A percentile compares a stretch with the other conserved stretches of the same genome.
These are phyloP conservation scores for Leccinum truebloodii DNA, from an alignment of 768 basidiomycete species.

Conservation along the genomic window DNA sequence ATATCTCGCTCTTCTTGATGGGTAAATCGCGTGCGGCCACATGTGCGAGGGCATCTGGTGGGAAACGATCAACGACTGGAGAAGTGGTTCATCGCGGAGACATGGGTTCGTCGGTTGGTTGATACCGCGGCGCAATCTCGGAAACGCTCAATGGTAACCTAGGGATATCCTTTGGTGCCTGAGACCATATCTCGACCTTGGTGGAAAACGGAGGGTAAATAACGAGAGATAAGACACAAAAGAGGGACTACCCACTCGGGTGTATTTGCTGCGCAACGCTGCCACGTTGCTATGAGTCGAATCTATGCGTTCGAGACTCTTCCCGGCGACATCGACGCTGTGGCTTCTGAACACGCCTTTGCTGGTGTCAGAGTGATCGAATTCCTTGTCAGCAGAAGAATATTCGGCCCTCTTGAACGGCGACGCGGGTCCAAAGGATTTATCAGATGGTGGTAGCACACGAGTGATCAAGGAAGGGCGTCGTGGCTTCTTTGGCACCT, in stretches of 20 bases:
- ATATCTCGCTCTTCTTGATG: slow-evolving; percentile 27
- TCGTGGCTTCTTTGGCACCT: slow-evolving; percentile 14
- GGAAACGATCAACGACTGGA: slow-evolving; percentile 33
- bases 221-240: not conserved
- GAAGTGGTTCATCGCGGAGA: slow-evolving; percentile 43
- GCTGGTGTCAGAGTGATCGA: slow-evolving; percentile 29
- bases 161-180: slow-evolving; percentile 61
- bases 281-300: slow-evolving; percentile 63
- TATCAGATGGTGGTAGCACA: slow-evolving; percentile 18
- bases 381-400: slow-evolving; percentile 33
- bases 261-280: slow-evolving; percentile 66
- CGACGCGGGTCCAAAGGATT: slow-evolving; percentile 13
- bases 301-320: slow-evolving; percentile 49
- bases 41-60: slow-evolving; percentile 18
- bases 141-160: slow-evolving; percentile 64
- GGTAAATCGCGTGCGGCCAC: slow-evolving; percentile 15
- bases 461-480: slow-evolving; percentile 25
- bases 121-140: slow-evolving; percentile 64
- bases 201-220: slow-evolving; percentile 3
- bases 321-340: slow-evolving; percentile 34
- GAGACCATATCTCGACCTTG: slow-evolving; percentile 54
- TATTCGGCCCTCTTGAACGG: slow-evolving; percentile 24
- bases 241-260: slow-evolving; percentile 47
- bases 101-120: slow-evolving; percentile 43
- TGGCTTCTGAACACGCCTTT: slow-evolving; percentile 26